Conservation (phyloP, 805 yeast genomes). For the Candida loeiensis region DNA sequence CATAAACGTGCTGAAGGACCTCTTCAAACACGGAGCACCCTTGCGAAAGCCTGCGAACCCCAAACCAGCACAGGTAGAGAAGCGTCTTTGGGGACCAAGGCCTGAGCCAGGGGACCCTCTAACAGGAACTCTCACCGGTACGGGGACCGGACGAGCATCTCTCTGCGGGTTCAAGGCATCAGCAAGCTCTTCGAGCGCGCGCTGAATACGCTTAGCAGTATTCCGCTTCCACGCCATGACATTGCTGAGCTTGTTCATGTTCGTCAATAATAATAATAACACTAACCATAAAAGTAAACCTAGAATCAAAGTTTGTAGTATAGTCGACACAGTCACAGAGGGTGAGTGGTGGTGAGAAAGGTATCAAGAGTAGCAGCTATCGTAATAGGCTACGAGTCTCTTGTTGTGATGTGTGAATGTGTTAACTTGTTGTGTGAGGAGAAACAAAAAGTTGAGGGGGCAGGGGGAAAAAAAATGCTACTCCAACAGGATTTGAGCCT, state of each 20-base stretch:
- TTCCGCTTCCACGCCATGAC: conserved; percentile 41
- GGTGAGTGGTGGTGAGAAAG: conserved; percentile 3
- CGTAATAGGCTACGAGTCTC: conserved; percentile 6
- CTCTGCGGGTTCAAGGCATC: conserved; percentile 25
- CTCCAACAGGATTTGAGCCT: neutral
- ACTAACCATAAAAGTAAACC: conserved; percentile 9
- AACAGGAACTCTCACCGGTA: conserved; percentile 37
- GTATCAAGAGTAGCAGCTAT: conserved; percentile 3
- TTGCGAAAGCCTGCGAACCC: neutral
- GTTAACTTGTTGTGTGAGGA: conserved; percentile 2
- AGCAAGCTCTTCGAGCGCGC: conserved; percentile 44
- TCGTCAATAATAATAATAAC: conserved; percentile 2
- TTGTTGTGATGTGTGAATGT: neutral
- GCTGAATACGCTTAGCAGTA: conserved; percentile 45
- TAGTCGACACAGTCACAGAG: conserved; percentile 6
- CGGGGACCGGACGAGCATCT: conserved; percentile 29
- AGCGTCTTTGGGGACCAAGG: conserved; percentile 5
- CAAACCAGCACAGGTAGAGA: conserved; percentile 8
- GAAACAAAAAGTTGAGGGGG: conserved; percentile 1
- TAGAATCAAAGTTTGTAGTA: conserved; percentile 6
- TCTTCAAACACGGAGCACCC: neutral
- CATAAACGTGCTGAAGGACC: conserved; percentile 6
- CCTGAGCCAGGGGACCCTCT: conserved; percentile 4
- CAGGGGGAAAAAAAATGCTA: conserved; percentile 9
- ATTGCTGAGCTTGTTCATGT: conserved; percentile 33